Base-by-base conservation (phyloP, 2,329 filamentous ascomycete genomes). In the Metarhizium album region DNA sequence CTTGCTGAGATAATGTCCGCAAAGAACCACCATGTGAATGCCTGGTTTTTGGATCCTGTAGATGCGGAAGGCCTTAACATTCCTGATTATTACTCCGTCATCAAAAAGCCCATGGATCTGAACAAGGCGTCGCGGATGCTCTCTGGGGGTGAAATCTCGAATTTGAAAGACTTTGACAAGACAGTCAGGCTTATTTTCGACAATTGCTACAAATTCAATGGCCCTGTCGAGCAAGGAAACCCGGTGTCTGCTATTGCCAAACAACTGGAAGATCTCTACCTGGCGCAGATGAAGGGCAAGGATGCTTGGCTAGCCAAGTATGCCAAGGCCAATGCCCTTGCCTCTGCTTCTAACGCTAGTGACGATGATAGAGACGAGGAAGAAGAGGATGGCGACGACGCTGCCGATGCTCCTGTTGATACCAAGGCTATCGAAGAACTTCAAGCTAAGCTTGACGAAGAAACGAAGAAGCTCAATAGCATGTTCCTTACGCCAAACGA, bases 41-140 rank as follows among this genome's bases (percentile, higher is more conserved):
- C 77, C 50, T 84, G 87, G 53, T 98, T 98, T 71, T 72, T 88
- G 60, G 71, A 79, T 7, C 87, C 93, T 0, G 93, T 98, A 20
- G 93, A 98, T 64, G 90, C 93, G 0, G 90, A 97, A 35, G 91
- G 90, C 0, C 73, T 97, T 49, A 90, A 91, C 64, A 96, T 97
- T 53, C 93, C 93, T 1, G 84, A 86, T 23, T 98, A 98, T 65
- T 88, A 93, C 65, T 89, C 86, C 61, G 75, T 97, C 54, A 90
- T 98, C 70, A 97, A 95, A 74, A 89, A 90, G 64, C 93, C 93
- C 0, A 98, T 97, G 91, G 91, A 98, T 65, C 74, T 96, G 47
- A 75, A 78, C 16, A 95, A 88, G n/a, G 86, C 95, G 62, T 75
- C 79, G 35, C 75, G 76, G 42, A 94, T 94, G 68, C 75, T 96